Evolutionary conservation across 129 eudicot genomes (phyloP).

Genomic region (Logfia minima): DNA sequence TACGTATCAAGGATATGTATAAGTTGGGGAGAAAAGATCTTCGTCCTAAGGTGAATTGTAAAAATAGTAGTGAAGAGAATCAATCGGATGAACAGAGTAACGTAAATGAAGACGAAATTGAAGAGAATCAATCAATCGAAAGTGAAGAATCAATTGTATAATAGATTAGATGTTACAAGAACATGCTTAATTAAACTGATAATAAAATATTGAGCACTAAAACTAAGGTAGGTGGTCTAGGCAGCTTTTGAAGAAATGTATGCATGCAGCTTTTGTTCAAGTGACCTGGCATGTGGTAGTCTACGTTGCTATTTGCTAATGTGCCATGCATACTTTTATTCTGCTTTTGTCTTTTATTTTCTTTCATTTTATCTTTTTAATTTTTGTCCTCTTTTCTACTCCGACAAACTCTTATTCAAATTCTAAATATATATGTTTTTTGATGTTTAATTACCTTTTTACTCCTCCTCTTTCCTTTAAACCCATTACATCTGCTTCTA

Average conservation of each 20-base stretch:
- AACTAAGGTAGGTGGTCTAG: conserved; percentile 21
- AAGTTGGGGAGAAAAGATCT: conserved; percentile 78
- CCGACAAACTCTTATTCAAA: background rate
- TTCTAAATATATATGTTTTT: background rate
- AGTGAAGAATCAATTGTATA: background rate
- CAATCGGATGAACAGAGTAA: conserved; percentile 31
- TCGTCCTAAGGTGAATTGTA: conserved; percentile 42
- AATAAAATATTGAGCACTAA: conserved; percentile 22
- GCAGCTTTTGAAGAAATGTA: conserved; percentile 29
- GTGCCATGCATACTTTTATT: conserved; percentile 35
- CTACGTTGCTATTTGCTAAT: conserved; percentile 38
- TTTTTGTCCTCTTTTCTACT: conserved; percentile 26
- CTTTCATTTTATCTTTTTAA: conserved; percentile 20
- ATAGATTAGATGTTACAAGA: background rate
- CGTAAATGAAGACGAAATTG: conserved; percentile 33
- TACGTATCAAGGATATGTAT: conserved; percentile 3
- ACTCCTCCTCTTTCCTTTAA: background rate
- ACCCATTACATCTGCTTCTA: background rate
- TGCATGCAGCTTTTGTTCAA: conserved; percentile 36
- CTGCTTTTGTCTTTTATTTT: conserved; percentile 23
- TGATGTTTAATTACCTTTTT: too few relatives aligned
- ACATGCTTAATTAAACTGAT: background rate
- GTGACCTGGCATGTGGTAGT: conserved; percentile 34
- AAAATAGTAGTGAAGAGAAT: conserved; percentile 17
- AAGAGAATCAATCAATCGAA: too few relatives aligned